Evolutionary conservation across 208 protist species (phyloP).

Genomic region (Acanthamoeba castellanii): DNA sequence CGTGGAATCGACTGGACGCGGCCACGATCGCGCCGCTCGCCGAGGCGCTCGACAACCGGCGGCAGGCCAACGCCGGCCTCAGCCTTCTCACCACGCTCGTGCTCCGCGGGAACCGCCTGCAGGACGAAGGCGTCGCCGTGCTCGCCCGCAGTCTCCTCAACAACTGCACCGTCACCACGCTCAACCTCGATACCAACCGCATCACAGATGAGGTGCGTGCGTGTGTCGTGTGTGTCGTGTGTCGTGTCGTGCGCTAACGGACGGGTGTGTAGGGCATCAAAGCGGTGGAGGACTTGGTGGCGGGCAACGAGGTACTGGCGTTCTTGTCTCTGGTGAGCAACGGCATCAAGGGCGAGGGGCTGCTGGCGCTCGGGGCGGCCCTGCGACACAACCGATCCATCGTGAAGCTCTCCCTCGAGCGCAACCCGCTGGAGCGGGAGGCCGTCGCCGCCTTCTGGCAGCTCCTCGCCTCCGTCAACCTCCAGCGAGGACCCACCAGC

Average conservation of each 20-base stretch:
- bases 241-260: not conserved
- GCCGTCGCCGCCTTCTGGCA: slow-evolving; percentile 36
- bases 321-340: slow-evolving; percentile 52
- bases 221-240: not conserved
- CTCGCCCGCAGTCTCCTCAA: not conserved
- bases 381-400: slow-evolving; percentile 1
- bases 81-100: slow-evolving; percentile 32
- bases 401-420: slow-evolving; percentile 37
- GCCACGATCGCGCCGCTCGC: slow-evolving; percentile 18
- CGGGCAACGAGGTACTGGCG: not conserved
- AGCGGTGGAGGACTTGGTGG: not conserved
- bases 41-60: not conserved
- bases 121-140: slow-evolving; percentile 17
- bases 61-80: not conserved
- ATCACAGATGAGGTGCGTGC: slow-evolving; percentile 4
- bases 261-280: not conserved
- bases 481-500: slow-evolving; percentile 4
- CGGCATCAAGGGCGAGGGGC: not conserved
- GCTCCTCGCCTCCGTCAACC: slow-evolving; percentile 17
- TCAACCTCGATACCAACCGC: slow-evolving; percentile 63
- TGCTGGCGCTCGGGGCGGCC: not conserved
- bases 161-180: slow-evolving; percentile 39
- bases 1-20: slow-evolving; percentile 54
- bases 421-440: slow-evolving; percentile 35
- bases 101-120: slow-evolving; percentile 27